Conservation (phyloP, 2,329 filamentous ascomycete genomes). For the Alternaria sp. region DNA sequence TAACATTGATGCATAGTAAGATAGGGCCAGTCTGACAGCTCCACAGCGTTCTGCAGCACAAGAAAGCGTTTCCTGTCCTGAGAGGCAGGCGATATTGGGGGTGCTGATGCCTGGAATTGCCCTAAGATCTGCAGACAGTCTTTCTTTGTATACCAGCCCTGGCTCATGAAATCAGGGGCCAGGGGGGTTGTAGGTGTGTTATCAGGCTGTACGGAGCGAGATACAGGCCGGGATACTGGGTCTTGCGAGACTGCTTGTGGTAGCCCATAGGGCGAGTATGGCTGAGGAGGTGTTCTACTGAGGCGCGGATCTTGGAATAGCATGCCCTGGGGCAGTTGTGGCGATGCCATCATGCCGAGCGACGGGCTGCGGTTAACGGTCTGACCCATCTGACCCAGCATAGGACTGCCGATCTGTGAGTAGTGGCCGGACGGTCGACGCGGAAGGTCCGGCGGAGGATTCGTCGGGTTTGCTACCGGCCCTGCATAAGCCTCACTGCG, state of each 20-base stretch:
- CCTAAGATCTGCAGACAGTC: slow-evolving; percentile 14
- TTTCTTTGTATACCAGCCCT: slow-evolving; percentile 21
- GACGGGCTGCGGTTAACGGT: slow-evolving; percentile 4
- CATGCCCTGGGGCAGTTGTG: slow-evolving; percentile 8
- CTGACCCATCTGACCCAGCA: not conserved
- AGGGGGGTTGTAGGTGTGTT: not conserved
- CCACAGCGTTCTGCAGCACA: slow-evolving; percentile 46
- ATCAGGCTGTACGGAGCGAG: not conserved
- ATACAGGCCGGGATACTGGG: not conserved
- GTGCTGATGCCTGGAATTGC: slow-evolving; percentile 2
- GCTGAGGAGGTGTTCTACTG: slow-evolving; percentile 5
- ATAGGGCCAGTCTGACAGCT: slow-evolving; percentile 35
- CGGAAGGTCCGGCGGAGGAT: not conserved
- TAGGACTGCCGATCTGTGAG: slow-evolving; percentile 7
- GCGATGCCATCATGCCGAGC: slow-evolving; percentile 6
- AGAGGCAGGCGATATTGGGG: not conserved
- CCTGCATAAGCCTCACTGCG: not conserved
- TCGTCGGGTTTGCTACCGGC: not conserved
- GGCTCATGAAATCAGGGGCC: not conserved
- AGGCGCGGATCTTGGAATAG: not conserved
- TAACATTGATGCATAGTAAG: slow-evolving; percentile 41
- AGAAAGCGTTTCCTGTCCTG: slow-evolving; percentile 24
- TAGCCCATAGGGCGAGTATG: slow-evolving; percentile 5
- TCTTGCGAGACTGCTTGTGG: not conserved
- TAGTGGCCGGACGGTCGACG: slow-evolving; percentile 5